Evolutionary conservation across 2,329 filamentous ascomycete species (phyloP).

Genomic region (Fusarium pilosicola): DNA sequence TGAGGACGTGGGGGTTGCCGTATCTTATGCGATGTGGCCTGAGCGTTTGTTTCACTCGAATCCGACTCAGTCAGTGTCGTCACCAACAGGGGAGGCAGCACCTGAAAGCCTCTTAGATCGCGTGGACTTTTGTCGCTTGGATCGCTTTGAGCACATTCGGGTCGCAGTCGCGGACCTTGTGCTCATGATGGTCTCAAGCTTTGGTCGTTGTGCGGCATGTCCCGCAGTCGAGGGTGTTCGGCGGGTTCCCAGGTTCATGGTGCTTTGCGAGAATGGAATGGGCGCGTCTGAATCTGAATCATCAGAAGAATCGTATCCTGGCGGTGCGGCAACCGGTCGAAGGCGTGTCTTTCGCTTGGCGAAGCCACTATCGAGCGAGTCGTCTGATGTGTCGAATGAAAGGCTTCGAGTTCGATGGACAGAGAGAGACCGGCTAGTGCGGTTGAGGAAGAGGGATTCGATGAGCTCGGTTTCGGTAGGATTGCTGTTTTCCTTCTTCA

Average conservation of each 20-base stretch:
- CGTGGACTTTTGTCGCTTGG: conserved; percentile 45
- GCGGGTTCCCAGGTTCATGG: conserved; percentile 40
- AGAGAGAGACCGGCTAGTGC: conserved; percentile 48
- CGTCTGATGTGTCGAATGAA: conserved; percentile 52
- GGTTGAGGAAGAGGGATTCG: conserved; percentile 52
- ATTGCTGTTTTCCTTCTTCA: conserved; percentile 53
- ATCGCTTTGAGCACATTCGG: conserved; percentile 44
- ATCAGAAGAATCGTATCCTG: conserved; percentile 48
- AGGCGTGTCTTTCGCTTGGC: conserved; percentile 44
- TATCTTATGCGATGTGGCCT: conserved; percentile 19
- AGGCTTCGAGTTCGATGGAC: conserved; percentile 51
- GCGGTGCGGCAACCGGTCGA: conserved; percentile 44
- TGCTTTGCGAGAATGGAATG: conserved; percentile 39
- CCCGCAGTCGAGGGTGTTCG: conserved; percentile 36
- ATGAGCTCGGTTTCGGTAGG: conserved; percentile 58
- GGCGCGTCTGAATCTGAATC: conserved; percentile 45
- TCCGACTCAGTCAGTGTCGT: conserved; percentile 48
- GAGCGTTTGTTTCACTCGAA: conserved; percentile 15
- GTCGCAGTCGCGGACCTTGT: conserved; percentile 48
- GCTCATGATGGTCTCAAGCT: conserved; percentile 59
- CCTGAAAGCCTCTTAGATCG: conserved; percentile 46
- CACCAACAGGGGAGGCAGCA: conserved; percentile 51
- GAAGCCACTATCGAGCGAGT: conserved; percentile 45
- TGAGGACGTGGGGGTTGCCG: conserved; percentile 15
- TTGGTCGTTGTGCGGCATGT: conserved; percentile 55